phyloP scores from a whole-genome alignment of 2,329 filamentous ascomycete species.

The Pyrenophora graminea region DNA sequence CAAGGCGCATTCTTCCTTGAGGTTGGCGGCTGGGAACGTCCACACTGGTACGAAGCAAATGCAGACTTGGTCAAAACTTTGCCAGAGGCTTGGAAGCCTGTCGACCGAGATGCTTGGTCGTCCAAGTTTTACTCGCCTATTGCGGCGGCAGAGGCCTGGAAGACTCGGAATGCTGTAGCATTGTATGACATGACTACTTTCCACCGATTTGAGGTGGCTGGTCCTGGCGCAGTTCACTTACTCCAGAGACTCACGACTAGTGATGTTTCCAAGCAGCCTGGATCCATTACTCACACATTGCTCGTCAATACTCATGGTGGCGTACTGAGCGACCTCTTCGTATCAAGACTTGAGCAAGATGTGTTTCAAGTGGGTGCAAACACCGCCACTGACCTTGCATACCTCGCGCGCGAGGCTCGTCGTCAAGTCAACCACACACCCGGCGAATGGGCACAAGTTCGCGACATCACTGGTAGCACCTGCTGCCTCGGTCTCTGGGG shows the following conservation, averaged over 20 bases:
- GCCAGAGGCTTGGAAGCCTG: conserved; percentile 59
- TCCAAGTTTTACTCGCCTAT: conserved; percentile 62
- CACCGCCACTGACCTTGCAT: conserved; percentile 58
- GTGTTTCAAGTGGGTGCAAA: conserved; percentile 63
- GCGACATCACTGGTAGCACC: conserved; percentile 63
- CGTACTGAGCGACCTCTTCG: conserved; percentile 62
- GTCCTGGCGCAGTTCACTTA: conserved; percentile 60
- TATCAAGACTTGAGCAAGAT: conserved; percentile 57
- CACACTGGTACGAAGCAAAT: conserved; percentile 66
- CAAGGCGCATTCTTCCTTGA: conserved; percentile 65
- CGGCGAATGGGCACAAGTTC: conserved; percentile 55
- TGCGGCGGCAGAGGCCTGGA: conserved; percentile 65
- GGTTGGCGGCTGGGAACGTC: conserved; percentile 64
- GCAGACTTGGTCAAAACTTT: conserved; percentile 55
- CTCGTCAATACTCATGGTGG: conserved; percentile 60
- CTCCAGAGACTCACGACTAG: conserved; percentile 60
- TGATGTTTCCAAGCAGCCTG: conserved; percentile 54
- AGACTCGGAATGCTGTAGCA: conserved; percentile 64
- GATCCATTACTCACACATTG: conserved; percentile 61
- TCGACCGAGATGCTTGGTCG: conserved; percentile 64
- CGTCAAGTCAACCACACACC: conserved; percentile 51
- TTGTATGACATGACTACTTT: conserved; percentile 68
- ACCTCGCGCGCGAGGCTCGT: conserved; percentile 59
- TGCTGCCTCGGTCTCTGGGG: conserved; percentile 68
- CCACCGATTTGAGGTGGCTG: conserved; percentile 61